Conservation (phyloP, 2,329 filamentous ascomycete species). For the Fusarium hostae region DNA sequence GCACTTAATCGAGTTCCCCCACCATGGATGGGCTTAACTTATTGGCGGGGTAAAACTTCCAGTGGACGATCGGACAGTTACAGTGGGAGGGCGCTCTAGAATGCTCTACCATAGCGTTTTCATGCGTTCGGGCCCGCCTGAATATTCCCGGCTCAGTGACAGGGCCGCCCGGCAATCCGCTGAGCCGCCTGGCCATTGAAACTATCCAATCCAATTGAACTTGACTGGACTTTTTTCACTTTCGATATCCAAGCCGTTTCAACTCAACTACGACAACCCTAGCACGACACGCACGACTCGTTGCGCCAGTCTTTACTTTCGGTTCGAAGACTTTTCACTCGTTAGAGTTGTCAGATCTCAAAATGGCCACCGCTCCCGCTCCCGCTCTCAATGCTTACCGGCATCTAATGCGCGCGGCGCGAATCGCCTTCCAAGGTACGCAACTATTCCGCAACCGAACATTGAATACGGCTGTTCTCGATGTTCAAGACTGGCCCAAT, state of each 20-base stretch:
- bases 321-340: background rate
- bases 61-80: conserved; percentile 6
- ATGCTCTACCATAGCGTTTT: background rate
- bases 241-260: conserved; percentile 11
- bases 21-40: conserved; percentile 21
- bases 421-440: conserved; percentile 84
- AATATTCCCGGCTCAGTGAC: background rate
- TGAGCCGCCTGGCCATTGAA: background rate
- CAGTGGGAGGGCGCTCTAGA: conserved; percentile 5
- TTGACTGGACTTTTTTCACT: conserved; percentile 24
- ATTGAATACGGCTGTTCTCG: background rate
- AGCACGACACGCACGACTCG: background rate
- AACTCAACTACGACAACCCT: background rate
- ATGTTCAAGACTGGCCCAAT: too few relatives aligned
- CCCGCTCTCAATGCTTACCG: conserved; percentile 83
- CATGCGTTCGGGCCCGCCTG: background rate
- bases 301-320: background rate
- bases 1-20: conserved; percentile 35
- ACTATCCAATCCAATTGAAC: conserved; percentile 1
- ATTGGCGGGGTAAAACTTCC: conserved; percentile 42
- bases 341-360: background rate
- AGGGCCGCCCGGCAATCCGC: background rate
- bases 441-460: background rate
- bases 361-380: conserved; percentile 45
- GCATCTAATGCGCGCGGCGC: conserved; percentile 80